These are phyloP conservation scores for Ascochyta fabae DNA, from an alignment of 2,329 filamentous ascomycete species.

Conservation along the genomic window DNA sequence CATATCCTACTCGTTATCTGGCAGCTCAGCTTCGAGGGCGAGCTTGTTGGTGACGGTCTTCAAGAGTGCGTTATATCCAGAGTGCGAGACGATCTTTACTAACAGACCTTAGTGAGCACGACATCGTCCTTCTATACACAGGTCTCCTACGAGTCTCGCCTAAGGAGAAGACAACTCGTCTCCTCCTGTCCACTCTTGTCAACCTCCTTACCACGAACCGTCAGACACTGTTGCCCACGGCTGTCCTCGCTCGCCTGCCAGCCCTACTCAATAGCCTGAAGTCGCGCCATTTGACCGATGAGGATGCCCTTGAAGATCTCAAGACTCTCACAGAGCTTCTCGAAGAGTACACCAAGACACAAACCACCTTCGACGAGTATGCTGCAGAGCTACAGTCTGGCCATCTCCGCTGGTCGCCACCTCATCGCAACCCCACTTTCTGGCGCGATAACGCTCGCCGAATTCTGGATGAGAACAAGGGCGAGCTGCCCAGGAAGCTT, in stretches of 20 bases:
- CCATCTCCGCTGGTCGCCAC: conserved; percentile 90
- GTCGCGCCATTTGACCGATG: conserved; percentile 58
- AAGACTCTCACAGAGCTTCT: conserved; percentile 65
- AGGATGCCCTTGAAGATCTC: conserved; percentile 60
- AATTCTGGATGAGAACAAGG: conserved; percentile 84
- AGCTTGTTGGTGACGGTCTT: conserved; percentile 75
- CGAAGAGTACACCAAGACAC: conserved; percentile 80
- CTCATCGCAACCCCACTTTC: conserved; percentile 84
- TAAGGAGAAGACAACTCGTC: conserved; percentile 95
- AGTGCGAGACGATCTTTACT: conserved; percentile 13
- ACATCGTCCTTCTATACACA: conserved; percentile 90
- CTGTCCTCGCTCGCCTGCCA: conserved; percentile 83
- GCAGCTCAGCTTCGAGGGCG: conserved; percentile 91
- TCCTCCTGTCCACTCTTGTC: conserved; percentile 85
- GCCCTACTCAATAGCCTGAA: conserved; percentile 64
- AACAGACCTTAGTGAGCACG: conserved; percentile 74
- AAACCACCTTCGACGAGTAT: conserved; percentile 72
- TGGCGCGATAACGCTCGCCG: conserved; percentile 90
- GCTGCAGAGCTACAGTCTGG: conserved; percentile 84
- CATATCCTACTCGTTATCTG: conserved; percentile 92
- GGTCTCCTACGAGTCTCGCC: conserved; percentile 89
- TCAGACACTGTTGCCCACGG: conserved; percentile 75
- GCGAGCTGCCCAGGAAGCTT: conserved; percentile 77
- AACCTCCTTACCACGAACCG: conserved; percentile 82
- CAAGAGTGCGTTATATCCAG: conserved; percentile 71